Percentiles rank a stretch among this genome's conserved stretches.
Evolutionary conservation across 805 yeast genomes (phyloP).

Genomic region (Kodamaea nitidulidarum): DNA sequence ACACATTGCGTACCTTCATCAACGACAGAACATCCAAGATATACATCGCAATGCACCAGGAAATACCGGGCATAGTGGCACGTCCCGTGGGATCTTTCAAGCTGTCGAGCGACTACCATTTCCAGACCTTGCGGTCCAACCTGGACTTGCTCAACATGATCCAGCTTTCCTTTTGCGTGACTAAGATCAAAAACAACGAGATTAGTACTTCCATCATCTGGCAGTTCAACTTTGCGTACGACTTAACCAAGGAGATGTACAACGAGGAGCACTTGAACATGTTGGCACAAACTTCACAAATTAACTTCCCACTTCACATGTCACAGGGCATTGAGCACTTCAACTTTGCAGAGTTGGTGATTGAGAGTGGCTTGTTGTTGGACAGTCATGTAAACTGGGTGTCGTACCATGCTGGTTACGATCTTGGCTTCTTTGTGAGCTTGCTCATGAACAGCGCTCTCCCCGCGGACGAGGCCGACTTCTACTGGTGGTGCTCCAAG

Average conservation of each 20-base stretch:
- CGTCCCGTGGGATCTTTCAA: slow-evolving; percentile 93
- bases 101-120: slow-evolving; percentile 87
- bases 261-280: slow-evolving; percentile 80
- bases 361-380: slow-evolving; percentile 80
- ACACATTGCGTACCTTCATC: slow-evolving; percentile 54
- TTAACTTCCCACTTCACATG: slow-evolving; percentile 73
- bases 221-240: slow-evolving; percentile 92
- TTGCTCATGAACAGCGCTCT: slow-evolving; percentile 68
- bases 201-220: slow-evolving; percentile 75
- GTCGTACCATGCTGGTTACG: slow-evolving; percentile 91
- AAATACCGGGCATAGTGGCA: slow-evolving; percentile 93
- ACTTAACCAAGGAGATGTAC: slow-evolving; percentile 74
- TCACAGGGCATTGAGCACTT: slow-evolving; percentile 72
- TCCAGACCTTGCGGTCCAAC: slow-evolving; percentile 89
- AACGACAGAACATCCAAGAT: slow-evolving; percentile 46
- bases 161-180: slow-evolving; percentile 55
- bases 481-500: slow-evolving; percentile 61
- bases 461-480: slow-evolving; percentile 79
- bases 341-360: slow-evolving; percentile 78
- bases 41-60: slow-evolving; percentile 73
- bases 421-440: slow-evolving; percentile 82
- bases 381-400: slow-evolving; percentile 76
- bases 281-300: slow-evolving; percentile 70
- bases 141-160: slow-evolving; percentile 82
- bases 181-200: slow-evolving; percentile 34